Percentiles rank a stretch among this genome's conserved stretches.
Conservation (phyloP, 768 basidiomycete species). For the Lentinula guzmanii region DNA sequence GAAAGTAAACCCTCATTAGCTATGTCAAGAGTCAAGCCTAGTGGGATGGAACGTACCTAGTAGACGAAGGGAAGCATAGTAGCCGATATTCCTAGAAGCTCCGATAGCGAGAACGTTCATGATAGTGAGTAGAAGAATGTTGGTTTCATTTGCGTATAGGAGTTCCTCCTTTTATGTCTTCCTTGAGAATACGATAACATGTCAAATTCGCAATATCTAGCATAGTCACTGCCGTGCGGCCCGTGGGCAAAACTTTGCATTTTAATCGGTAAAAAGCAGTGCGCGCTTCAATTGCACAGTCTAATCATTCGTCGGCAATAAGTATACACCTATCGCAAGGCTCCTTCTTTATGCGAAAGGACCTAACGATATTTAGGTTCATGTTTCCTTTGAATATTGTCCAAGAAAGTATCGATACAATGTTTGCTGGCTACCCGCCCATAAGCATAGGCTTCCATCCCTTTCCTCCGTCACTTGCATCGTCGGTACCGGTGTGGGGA, state of each 20-base stretch:
- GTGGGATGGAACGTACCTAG: conserved; percentile 28
- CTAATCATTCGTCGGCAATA: no score
- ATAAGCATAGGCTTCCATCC: conserved; percentile 35
- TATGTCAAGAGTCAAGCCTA: neutral
- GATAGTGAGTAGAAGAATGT: neutral
- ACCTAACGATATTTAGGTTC: neutral
- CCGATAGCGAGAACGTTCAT: conserved; percentile 42
- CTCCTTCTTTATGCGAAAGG: no score
- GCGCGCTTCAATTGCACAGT: no score
- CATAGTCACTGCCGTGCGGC: no score
- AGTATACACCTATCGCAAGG: no score
- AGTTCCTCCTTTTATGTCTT: conserved; percentile 7
- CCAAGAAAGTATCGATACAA: conserved; percentile 47
- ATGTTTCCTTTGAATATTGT: conserved; percentile 7
- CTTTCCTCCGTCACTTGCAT: conserved; percentile 44
- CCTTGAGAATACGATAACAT: no score
- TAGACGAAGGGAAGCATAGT: conserved; percentile 39
- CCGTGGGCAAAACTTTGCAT: no score
- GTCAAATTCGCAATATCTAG: no score
- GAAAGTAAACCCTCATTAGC: neutral
- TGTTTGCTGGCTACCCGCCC: conserved; percentile 41
- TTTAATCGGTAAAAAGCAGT: no score
- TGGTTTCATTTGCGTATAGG: neutral
- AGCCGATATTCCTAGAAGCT: conserved; percentile 54
- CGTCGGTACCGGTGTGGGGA: conserved; percentile 32